Conservation (phyloP, 768 basidiomycete genomes). For the Macrolepiota albuminosa region DNA sequence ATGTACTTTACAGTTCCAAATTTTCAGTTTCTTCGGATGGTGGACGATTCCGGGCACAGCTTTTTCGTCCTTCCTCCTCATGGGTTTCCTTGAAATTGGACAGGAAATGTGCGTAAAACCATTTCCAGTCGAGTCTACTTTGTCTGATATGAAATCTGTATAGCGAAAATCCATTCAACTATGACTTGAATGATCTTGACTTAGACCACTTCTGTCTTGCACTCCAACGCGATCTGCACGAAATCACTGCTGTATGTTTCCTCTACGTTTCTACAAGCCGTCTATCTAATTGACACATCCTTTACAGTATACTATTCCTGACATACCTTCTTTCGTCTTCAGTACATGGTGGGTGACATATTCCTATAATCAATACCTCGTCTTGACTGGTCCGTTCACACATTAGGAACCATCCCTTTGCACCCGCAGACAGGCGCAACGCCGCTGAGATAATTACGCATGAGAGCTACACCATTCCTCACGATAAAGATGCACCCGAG, state of each 20-base stretch:
- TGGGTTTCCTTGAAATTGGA: conserved; percentile 66
- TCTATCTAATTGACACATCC: conserved; percentile 7
- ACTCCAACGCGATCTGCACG: conserved; percentile 64
- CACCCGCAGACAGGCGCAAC: conserved; percentile 32
- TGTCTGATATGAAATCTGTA: conserved; percentile 1
- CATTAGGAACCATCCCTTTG: conserved; percentile 62
- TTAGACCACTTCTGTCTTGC: conserved; percentile 65
- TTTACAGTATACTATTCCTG: conserved; percentile 46
- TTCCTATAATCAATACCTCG: neutral
- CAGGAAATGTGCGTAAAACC: conserved; percentile 51
- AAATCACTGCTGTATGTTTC: conserved; percentile 61
- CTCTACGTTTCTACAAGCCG: neutral
- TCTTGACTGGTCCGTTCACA: neutral
- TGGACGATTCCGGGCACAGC: conserved; percentile 57
- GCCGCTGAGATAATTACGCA: neutral
- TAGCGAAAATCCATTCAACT: conserved; percentile 67
- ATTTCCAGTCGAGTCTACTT: neutral
- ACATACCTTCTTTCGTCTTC: conserved; percentile 51
- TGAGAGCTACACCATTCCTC: conserved; percentile 6
- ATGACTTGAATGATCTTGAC: conserved; percentile 64
- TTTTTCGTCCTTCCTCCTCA: conserved; percentile 57
- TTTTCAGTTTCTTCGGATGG: conserved; percentile 33
- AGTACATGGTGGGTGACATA: conserved; percentile 29
- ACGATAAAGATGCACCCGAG: conserved; percentile 8
- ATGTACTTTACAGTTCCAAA: conserved; percentile 41